Percentiles rank a stretch among this genome's conserved stretches.
Evolutionary conservation across 306 rosid genomes (phyloP).

Genomic region (Dryas alaskensis): DNA sequence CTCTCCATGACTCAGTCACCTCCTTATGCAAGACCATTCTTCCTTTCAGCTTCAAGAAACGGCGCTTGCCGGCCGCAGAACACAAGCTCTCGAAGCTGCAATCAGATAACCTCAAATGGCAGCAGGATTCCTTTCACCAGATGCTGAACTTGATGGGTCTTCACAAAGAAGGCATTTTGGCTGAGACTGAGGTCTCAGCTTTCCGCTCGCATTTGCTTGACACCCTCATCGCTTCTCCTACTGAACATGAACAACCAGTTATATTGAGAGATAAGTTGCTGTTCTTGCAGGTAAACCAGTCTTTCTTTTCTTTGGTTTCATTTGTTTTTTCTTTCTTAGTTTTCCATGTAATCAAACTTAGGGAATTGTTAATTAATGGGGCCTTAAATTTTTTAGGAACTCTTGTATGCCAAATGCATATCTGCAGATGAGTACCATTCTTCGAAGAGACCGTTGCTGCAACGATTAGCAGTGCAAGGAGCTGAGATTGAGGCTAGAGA

Average conservation of each 20-base stretch:
- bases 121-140: constrained; percentile 94
- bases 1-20: constrained; percentile 84
- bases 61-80: constrained; percentile 51
- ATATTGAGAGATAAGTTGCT: constrained; percentile 74
- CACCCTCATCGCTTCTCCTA: constrained; percentile 64
- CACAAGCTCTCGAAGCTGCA: constrained; percentile 60
- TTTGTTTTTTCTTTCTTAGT: background rate
- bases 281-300: constrained; percentile 66
- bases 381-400: constrained; percentile 48
- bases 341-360: background rate
- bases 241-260: constrained; percentile 55
- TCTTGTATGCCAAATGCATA: constrained; percentile 77
- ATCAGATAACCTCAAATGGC: constrained; percentile 89
- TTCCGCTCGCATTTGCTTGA: constrained; percentile 76
- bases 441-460: constrained; percentile 80
- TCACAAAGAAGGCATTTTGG: constrained; percentile 79
- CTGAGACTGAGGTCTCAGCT: constrained; percentile 61
- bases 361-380: background rate
- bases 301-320: background rate
- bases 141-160: constrained; percentile 85
- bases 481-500: constrained; percentile 73
- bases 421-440: constrained; percentile 80
- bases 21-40: constrained; percentile 74
- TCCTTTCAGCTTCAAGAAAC: constrained; percentile 77
- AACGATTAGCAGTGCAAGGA: constrained; percentile 77